Percentiles rank a stretch among this genome's conserved stretches.
These are phyloP conservation scores for Epipyxis sp. DNA, from an alignment of 108 stramenopile genomes.

Conservation along the genomic window DNA sequence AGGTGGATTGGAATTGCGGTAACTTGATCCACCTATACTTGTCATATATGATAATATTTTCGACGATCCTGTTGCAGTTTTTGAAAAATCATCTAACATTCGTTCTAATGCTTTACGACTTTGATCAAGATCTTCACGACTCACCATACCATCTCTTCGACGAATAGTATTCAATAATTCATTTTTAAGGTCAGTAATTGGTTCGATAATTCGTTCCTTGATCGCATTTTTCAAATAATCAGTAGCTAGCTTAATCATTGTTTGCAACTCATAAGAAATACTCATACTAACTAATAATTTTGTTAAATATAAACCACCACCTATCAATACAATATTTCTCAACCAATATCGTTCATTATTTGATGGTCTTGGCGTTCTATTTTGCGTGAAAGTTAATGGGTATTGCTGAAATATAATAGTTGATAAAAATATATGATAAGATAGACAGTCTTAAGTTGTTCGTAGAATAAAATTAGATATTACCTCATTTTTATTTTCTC, in stretches of 20 bases:
- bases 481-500: neutral
- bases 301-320: neutral
- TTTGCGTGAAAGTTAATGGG: neutral
- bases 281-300: neutral
- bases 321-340: neutral
- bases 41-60: neutral
- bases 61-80: neutral
- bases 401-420: neutral
- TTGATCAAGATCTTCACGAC: neutral
- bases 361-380: neutral
- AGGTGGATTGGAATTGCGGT: neutral
- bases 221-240: neutral
- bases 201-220: neutral
- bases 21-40: neutral
- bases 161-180: constrained; percentile 26
- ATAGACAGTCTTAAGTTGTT: neutral
- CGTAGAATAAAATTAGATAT: neutral
- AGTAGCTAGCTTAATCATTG: neutral
- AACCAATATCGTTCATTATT: neutral
- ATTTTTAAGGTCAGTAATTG: neutral
- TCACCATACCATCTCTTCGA: constrained; percentile 4
- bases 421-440: neutral
- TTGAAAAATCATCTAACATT: constrained; percentile 5
- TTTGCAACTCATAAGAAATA: neutral
- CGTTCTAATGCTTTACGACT: neutral